phyloP scores from a whole-genome alignment of 2,329 filamentous ascomycete species.

The Ceratocystis albifundus region DNA sequence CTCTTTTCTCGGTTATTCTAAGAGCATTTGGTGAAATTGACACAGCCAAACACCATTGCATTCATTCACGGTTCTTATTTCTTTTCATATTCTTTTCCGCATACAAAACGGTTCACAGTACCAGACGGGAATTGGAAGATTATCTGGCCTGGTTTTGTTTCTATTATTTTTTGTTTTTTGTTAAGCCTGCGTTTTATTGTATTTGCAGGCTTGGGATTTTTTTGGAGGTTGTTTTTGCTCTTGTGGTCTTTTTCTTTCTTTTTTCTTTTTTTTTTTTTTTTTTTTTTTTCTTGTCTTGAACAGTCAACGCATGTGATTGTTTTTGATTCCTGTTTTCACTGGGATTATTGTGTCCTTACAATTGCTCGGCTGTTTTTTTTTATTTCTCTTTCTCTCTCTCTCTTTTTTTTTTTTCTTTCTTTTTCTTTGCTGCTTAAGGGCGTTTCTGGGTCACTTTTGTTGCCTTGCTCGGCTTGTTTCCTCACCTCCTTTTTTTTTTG shows the following conservation, averaged over 20 bases:
- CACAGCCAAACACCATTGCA: conserved; percentile 3
- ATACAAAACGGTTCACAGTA: conserved; percentile 18
- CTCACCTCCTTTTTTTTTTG: background rate
- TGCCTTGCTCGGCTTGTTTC: background rate
- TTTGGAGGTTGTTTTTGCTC: background rate
- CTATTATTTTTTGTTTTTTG: conserved; percentile 9
- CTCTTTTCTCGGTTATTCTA: background rate
- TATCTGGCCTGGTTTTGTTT: conserved; percentile 16
- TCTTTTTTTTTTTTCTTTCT: background rate
- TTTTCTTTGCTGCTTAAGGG: background rate
- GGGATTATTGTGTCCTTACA: no score
- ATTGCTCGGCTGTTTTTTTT: no score
- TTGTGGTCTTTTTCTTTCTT: background rate
- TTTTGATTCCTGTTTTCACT: no score
- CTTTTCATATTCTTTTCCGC: conserved; percentile 9
- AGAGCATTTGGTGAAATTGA: background rate
- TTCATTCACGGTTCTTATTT: conserved; percentile 12
- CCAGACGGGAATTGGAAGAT: conserved; percentile 17
- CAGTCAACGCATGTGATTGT: no score
- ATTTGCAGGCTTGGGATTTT: background rate
- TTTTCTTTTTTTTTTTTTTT: no score
- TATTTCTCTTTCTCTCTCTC: no score
- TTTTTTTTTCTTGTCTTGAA: background rate
- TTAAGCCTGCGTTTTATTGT: conserved; percentile 7
- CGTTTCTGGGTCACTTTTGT: background rate